Evolutionary conservation across 495 filamentous ascomycete species (phyloP).

Genomic region (Daldinia grandis): DNA sequence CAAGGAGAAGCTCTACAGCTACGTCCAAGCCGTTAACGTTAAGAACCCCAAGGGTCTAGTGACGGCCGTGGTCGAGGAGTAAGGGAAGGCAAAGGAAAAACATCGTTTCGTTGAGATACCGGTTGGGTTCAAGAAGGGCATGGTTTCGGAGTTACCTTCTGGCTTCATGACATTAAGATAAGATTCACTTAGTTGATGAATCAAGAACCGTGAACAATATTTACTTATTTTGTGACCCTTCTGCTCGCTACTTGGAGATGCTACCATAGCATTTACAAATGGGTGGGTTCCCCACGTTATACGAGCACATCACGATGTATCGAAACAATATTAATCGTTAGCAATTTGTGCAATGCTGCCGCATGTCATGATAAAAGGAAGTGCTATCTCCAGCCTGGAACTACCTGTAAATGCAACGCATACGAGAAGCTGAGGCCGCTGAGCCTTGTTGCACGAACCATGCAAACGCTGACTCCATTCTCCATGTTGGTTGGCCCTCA

Average conservation of each 20-base stretch:
- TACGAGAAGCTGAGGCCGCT: slow-evolving; percentile 18
- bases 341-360: slow-evolving; percentile 7
- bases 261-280: neutral
- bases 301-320: neutral
- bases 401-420: slow-evolving; percentile 40
- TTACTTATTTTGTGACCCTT: slow-evolving; percentile 7
- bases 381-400: slow-evolving; percentile 18
- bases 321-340: neutral
- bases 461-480: slow-evolving; percentile 51
- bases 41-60: slow-evolving; percentile 98
- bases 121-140: slow-evolving; percentile 56
- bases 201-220: slow-evolving; percentile 51
- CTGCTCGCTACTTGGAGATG: neutral
- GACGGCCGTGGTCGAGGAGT: slow-evolving; percentile 77
- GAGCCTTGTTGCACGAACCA: slow-evolving; percentile 18
- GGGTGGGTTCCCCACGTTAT: neutral
- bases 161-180: slow-evolving; percentile 61
- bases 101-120: slow-evolving; percentile 49
- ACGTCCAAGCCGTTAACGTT: slow-evolving; percentile 99
- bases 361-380: slow-evolving; percentile 12
- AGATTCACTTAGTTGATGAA: slow-evolving; percentile 60
- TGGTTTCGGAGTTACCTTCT: slow-evolving; percentile 59
- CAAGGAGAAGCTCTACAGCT: slow-evolving; percentile 97
- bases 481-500: slow-evolving; percentile 39
- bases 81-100: slow-evolving; percentile 46